Evolutionary conservation across 2,329 filamentous ascomycete genomes (phyloP).

Genomic region (Trematosphaeria pertusa): DNA sequence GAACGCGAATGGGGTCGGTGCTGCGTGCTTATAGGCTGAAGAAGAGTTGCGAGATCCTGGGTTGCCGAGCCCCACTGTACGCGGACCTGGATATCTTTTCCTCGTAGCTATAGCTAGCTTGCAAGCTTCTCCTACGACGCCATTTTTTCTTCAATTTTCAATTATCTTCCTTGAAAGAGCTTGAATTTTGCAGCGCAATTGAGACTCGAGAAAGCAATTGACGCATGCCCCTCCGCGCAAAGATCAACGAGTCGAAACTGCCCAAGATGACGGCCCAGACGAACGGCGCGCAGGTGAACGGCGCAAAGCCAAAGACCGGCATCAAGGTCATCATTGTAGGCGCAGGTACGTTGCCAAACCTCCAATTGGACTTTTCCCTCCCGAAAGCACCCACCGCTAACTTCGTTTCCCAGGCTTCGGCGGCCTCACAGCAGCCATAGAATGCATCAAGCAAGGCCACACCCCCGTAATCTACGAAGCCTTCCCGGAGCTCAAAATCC

Average conservation of each 20-base stretch:
- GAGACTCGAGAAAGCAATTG: constrained; percentile 16
- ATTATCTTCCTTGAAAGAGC: too few relatives aligned
- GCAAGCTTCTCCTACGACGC: not conserved
- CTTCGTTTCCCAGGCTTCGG: constrained; percentile 59
- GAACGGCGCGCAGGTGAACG: constrained; percentile 16
- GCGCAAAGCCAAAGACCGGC: constrained; percentile 48
- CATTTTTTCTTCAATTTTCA: too few relatives aligned
- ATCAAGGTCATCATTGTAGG: constrained; percentile 62
- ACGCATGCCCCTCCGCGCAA: constrained; percentile 30
- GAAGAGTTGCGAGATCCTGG: constrained; percentile 3
- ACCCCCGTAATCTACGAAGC: constrained; percentile 65
- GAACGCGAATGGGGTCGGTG: not conserved
- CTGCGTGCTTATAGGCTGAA: not conserved
- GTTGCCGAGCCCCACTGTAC: constrained; percentile 21
- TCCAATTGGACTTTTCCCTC: not conserved
- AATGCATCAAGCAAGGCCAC: constrained; percentile 68
- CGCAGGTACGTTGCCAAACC: constrained; percentile 46
- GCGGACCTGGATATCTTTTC: not conserved
- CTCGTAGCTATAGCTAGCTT: too few relatives aligned
- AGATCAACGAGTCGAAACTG: constrained; percentile 22
- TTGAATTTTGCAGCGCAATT: too few relatives aligned
- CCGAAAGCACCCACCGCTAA: not conserved
- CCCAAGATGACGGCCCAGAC: constrained; percentile 28
- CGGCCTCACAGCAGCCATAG: constrained; percentile 67
- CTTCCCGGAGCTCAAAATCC: constrained; percentile 62